phyloP scores from a whole-genome alignment of 441 rosid species.

The Manihot esculenta region DNA sequence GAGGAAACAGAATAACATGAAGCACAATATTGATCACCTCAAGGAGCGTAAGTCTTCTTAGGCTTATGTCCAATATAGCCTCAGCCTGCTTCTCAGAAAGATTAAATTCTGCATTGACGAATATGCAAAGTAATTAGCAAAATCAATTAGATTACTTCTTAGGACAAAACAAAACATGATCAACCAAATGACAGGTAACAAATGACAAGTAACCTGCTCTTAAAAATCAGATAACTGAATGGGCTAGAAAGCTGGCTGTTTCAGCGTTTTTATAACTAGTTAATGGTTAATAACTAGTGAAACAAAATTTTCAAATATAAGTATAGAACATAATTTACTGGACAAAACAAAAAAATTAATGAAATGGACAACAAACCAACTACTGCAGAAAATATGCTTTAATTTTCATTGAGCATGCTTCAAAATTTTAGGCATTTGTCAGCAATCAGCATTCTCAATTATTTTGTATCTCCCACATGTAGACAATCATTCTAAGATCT shows the following conservation, averaged over 20 bases:
- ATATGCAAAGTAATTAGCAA: background rate
- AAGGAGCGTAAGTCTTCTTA: slow-evolving; percentile 74
- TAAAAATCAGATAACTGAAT: too few relatives aligned
- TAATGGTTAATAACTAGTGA: background rate
- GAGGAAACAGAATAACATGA: slow-evolving; percentile 14
- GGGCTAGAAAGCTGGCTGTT: background rate
- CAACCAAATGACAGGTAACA: background rate
- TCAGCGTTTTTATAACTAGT: too few relatives aligned
- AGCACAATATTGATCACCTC: slow-evolving; percentile 53
- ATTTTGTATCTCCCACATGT: background rate
- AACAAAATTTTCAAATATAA: background rate
- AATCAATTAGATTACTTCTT: slow-evolving; percentile 2
- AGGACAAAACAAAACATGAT: background rate
- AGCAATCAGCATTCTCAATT: background rate
- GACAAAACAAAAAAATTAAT: background rate
- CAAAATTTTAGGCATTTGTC: background rate
- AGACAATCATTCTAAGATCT: background rate
- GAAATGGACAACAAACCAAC: background rate
- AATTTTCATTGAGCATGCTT: background rate
- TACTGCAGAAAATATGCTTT: background rate
- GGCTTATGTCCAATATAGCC: slow-evolving; percentile 79
- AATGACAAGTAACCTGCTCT: background rate
- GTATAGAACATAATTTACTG: too few relatives aligned
- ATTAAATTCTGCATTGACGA: slow-evolving; percentile 49
- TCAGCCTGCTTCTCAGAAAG: slow-evolving; percentile 93